These are phyloP conservation scores for Colletotrichum sp. DNA, from an alignment of 2,329 filamentous ascomycete genomes.

Conservation along the genomic window DNA sequence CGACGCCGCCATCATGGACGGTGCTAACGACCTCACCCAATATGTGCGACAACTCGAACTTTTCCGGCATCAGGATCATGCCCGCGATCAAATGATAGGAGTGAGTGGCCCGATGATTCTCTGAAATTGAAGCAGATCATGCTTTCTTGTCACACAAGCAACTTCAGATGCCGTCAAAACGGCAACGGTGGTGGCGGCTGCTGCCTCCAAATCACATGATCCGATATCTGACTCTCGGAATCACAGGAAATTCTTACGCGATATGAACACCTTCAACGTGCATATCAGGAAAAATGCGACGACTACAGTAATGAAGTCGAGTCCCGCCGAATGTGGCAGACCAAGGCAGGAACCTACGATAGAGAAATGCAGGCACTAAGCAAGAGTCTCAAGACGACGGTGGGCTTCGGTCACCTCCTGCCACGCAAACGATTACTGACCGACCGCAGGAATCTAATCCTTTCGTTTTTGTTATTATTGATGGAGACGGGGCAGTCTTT, in stretches of 20 bases:
- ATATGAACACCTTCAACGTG: not conserved
- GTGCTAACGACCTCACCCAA: not conserved
- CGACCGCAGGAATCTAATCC: conserved; percentile 31
- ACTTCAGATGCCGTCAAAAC: not conserved
- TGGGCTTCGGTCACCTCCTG: not conserved
- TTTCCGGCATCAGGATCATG: conserved; percentile 9
- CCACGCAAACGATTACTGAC: not conserved
- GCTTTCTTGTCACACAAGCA: not conserved
- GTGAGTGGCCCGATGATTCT: not conserved
- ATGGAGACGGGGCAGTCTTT: conserved; percentile 40
- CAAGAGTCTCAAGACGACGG: conserved; percentile 5
- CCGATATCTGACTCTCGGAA: not conserved
- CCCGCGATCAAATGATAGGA: conserved; percentile 19
- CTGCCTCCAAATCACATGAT: not conserved
- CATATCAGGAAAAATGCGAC: conserved; percentile 19
- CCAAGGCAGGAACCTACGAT: conserved; percentile 10
- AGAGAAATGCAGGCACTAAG: conserved; percentile 11
- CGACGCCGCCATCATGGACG: not conserved
- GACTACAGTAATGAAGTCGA: conserved; percentile 26
- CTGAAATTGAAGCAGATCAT: not conserved
- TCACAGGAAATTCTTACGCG: conserved; percentile 5
- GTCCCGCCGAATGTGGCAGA: conserved; percentile 24
- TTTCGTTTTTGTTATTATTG: conserved; percentile 38
- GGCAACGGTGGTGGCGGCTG: not conserved
- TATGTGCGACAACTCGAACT: conserved; percentile 10